phyloP scores from a whole-genome alignment of 1,284 basidiomycete species.

The Somion occarium region DNA sequence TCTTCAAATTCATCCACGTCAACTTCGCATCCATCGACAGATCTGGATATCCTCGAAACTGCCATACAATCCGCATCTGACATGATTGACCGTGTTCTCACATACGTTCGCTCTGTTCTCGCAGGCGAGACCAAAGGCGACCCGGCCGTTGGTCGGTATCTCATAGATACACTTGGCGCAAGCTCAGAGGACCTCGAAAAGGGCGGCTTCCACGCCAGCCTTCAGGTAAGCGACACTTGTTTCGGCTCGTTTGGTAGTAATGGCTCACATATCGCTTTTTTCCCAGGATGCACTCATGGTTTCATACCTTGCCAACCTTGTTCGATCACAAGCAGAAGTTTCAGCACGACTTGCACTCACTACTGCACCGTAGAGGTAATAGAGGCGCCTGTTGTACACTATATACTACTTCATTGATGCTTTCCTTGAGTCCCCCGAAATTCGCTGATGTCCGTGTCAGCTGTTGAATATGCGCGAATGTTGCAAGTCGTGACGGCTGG shows the following conservation, averaged over 20 bases:
- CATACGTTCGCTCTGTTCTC: slow-evolving; percentile 84
- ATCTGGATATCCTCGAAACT: slow-evolving; percentile 67
- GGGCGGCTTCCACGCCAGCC: slow-evolving; percentile 69
- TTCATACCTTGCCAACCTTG: slow-evolving; percentile 91
- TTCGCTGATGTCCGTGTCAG: slow-evolving; percentile 28
- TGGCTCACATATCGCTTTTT: neutral
- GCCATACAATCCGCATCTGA: slow-evolving; percentile 66
- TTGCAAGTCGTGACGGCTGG: slow-evolving; percentile 87
- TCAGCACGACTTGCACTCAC: slow-evolving; percentile 86
- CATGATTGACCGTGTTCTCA: slow-evolving; percentile 83
- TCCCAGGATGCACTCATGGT: slow-evolving; percentile 88
- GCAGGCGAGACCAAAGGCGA: slow-evolving; percentile 80
- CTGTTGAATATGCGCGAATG: slow-evolving; percentile 97
- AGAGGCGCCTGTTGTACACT: slow-evolving; percentile 13
- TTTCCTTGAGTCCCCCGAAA: slow-evolving; percentile 2
- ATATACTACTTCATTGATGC: slow-evolving; percentile 13
- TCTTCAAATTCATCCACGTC: slow-evolving; percentile 41
- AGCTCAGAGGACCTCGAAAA: slow-evolving; percentile 64
- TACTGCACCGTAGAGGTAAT: slow-evolving; percentile 21
- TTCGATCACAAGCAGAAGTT: slow-evolving; percentile 92
- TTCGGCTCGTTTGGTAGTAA: slow-evolving; percentile 1
- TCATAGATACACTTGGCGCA: slow-evolving; percentile 86
- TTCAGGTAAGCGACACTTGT: slow-evolving; percentile 50
- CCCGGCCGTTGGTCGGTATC: slow-evolving; percentile 84
- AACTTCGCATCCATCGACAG: slow-evolving; percentile 46